phyloP scores from a whole-genome alignment of 2,329 filamentous ascomycete species.

The Didymella segeticola region DNA sequence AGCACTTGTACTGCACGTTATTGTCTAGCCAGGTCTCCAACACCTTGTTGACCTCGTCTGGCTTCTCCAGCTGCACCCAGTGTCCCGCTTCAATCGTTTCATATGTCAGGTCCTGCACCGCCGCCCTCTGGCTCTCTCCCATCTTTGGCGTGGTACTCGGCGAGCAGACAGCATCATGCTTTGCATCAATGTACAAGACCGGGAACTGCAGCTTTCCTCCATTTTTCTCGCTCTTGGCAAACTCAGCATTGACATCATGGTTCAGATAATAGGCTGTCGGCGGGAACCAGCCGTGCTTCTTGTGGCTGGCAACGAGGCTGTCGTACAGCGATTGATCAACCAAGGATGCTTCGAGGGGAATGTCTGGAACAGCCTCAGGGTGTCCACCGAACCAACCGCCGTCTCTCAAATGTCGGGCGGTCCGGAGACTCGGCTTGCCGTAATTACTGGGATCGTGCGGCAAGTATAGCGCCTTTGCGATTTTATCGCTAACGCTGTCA shows the following conservation, averaged over 20 bases:
- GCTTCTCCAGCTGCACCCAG: conserved; percentile 40
- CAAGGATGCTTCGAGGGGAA: conserved; percentile 37
- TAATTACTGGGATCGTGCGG: conserved; percentile 29
- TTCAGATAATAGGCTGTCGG: conserved; percentile 54
- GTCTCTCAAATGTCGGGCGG: conserved; percentile 22
- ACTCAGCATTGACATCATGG: conserved; percentile 52
- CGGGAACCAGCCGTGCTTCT: conserved; percentile 51
- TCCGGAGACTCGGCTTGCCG: conserved; percentile 33
- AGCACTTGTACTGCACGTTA: conserved; percentile 13
- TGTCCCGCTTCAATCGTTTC: conserved; percentile 52
- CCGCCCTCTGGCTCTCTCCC: conserved; percentile 44
- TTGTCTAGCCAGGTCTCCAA: conserved; percentile 34
- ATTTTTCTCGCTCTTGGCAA: conserved; percentile 49
- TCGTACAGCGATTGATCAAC: conserved; percentile 40
- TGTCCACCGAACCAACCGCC: conserved; percentile 46
- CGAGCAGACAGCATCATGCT: conserved; percentile 49
- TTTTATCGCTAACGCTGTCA: conserved; percentile 29
- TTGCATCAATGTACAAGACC: conserved; percentile 50
- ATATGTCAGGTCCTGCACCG: conserved; percentile 50
- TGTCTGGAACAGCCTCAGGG: conserved; percentile 33
- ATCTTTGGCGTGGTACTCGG: conserved; percentile 39
- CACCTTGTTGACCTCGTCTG: conserved; percentile 30
- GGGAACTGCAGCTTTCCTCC: conserved; percentile 44
- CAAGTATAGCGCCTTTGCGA: conserved; percentile 33
- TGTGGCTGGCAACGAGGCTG: conserved; percentile 44